Percentiles rank a stretch among this genome's conserved stretches.
Evolutionary conservation across 768 basidiomycete species (phyloP).

Genomic region (Strobilomyces echinocephalus): DNA sequence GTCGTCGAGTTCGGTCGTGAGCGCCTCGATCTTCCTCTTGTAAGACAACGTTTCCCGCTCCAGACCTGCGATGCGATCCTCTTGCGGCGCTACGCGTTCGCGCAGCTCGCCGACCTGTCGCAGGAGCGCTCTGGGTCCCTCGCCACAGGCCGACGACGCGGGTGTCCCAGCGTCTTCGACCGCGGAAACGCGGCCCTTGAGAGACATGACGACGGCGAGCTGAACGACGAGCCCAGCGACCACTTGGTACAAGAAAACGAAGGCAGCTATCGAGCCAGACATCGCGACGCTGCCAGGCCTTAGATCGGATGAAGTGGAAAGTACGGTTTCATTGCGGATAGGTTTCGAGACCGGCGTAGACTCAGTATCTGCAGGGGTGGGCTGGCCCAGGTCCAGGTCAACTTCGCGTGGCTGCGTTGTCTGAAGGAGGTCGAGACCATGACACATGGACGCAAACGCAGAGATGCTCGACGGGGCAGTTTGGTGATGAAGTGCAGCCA

Average conservation of each 20-base stretch:
- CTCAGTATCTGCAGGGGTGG: background rate
- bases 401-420: background rate
- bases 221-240: constrained; percentile 1
- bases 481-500: background rate
- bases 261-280: background rate
- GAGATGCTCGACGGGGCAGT: background rate
- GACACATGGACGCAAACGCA: background rate
- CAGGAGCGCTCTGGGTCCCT: constrained; percentile 2
- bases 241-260: constrained; percentile 9
- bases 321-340: background rate
- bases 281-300: background rate
- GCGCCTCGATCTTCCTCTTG: constrained; percentile 10
- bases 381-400: background rate
- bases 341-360: background rate
- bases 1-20: constrained; percentile 5
- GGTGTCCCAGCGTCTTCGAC: constrained; percentile 7
- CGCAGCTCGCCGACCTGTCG: constrained; percentile 8
- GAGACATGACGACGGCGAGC: constrained; percentile 9
- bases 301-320: background rate
- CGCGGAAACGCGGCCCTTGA: constrained; percentile 16
- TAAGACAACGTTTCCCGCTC: constrained; percentile 1
- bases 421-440: background rate
- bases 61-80: constrained; percentile 7
- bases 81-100: constrained; percentile 10
- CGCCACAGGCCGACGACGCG: background rate